Evolutionary conservation across 139 green algal genomes (phyloP), one percentile per base, ranked within the genome.

Genomic region (Diplosphaera chodatii): DNA sequence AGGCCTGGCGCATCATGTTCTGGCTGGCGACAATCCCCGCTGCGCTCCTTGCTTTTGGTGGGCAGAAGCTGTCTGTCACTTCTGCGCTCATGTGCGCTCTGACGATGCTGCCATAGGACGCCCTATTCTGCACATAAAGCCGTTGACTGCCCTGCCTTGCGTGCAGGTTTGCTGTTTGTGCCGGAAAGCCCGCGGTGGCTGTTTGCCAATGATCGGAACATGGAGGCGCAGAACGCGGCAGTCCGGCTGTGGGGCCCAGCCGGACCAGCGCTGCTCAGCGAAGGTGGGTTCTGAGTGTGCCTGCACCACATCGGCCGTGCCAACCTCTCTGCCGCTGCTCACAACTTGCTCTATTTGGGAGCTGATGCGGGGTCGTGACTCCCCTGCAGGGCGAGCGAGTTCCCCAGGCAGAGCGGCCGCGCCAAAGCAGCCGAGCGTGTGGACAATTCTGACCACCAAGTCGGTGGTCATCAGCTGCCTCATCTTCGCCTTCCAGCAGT

Each of bases 401-500:
- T 32, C 25, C 27, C 28, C 37, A 56, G 67, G 30, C 30, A 34
- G 37, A 27, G 13, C 48, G 23, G 28, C 48, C 13, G 48, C 48
- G 48, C 16, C 48, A 18, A 21, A 25, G 10, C 67, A 83, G 37
- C 66, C 78, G 6, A 67, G 71, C 41, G 81, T 81, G 70, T 55
- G 55, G 1, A 80, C 88, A 55, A 73, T 94, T 34, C 78, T 89
- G 32, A 63, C 33, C 32, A 72, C 69, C 75, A 72, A 76, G 15
- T 79, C 79, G 3, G 83, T 85, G 32, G 28, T 77, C 15, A 86
- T 88, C 20, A 85, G 86, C 63, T 68, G 72, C n/a, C 55, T 69
- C n/a, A 71, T 98, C 32, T 98, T 98, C 76, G 55, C 94, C 3
- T 83, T 97, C 34, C 93, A 98, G 84, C 95, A 99, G 88, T 93